Evolutionary conservation across 2,329 filamentous ascomycete species (phyloP).

Genomic region (Metarhizium sp.): DNA sequence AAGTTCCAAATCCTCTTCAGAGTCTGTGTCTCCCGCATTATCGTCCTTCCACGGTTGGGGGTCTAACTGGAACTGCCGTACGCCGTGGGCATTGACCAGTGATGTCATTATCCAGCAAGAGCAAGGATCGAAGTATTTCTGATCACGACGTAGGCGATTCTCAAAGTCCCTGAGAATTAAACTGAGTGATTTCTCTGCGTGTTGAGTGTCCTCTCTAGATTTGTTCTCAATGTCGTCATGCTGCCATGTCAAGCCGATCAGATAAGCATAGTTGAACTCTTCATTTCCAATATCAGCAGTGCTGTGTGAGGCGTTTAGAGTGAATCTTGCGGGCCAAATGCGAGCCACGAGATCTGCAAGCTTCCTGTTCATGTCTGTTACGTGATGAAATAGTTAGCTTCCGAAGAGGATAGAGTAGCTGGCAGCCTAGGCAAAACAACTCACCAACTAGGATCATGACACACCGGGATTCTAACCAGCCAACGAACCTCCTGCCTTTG

Average conservation of each 20-base stretch:
- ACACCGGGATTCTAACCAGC: no score
- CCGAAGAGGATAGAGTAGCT: neutral
- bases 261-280: conserved; percentile 35
- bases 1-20: conserved; percentile 30
- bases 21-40: conserved; percentile 27
- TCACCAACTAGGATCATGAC: no score
- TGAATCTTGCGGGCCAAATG: conserved; percentile 55
- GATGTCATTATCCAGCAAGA: conserved; percentile 39
- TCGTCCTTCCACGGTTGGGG: conserved; percentile 36
- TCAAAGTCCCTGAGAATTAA: conserved; percentile 38
- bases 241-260: conserved; percentile 44
- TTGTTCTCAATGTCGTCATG: conserved; percentile 14
- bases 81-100: conserved; percentile 26
- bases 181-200: conserved; percentile 27
- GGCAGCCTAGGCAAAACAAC: no score
- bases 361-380: conserved; percentile 43
- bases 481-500: no score
- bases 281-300: no score
- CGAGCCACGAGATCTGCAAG: conserved; percentile 41
- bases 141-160: conserved; percentile 32
- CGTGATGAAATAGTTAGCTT: neutral
- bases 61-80: conserved; percentile 37
- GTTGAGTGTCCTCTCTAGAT: conserved; percentile 26
- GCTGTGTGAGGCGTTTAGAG: no score
- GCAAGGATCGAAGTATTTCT: conserved; percentile 38